phyloP scores from a whole-genome alignment of 2,329 filamentous ascomycete species.

The Exophiala phaeomuriformis region DNA sequence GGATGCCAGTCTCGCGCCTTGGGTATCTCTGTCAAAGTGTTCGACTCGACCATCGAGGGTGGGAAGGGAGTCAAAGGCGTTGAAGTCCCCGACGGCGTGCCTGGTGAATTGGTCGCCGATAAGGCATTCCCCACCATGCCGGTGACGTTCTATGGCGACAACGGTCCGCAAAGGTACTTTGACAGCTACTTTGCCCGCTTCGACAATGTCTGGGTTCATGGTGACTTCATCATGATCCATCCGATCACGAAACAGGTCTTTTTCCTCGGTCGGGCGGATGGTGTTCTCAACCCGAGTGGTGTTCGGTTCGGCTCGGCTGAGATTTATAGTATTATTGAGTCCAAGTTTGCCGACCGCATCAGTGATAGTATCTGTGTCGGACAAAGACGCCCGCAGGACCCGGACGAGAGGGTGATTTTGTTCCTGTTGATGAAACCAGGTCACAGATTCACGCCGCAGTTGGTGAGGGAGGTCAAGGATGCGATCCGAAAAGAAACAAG shows the following conservation, averaged over 20 bases:
- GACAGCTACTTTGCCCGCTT: conserved; percentile 30
- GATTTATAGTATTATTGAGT: conserved; percentile 80
- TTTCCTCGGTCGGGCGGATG: conserved; percentile 58
- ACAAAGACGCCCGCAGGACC: conserved; percentile 57
- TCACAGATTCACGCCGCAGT: conserved; percentile 44
- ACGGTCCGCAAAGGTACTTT: conserved; percentile 50
- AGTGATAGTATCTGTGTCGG: conserved; percentile 73
- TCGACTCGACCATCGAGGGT: conserved; percentile 41
- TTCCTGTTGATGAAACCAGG: conserved; percentile 57
- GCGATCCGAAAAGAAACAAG: conserved; percentile 61
- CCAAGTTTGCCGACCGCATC: conserved; percentile 54
- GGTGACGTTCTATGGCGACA: conserved; percentile 52
- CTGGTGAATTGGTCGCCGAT: conserved; percentile 68
- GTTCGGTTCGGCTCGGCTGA: conserved; percentile 90
- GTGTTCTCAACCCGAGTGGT: conserved; percentile 64
- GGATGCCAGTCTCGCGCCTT: conserved; percentile 50
- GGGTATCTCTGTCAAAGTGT: conserved; percentile 43
- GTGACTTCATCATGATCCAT: conserved; percentile 68
- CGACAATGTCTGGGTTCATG: conserved; percentile 66
- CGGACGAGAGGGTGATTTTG: conserved; percentile 53
- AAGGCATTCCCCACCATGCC: conserved; percentile 70
- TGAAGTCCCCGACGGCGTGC: conserved; percentile 54
- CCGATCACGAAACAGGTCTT: conserved; percentile 58
- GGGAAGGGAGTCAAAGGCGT: conserved; percentile 40
- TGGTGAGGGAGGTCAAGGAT: conserved; percentile 55